A percentile compares a stretch with the other conserved stretches of the same genome.
Conservation (phyloP, 352 stramenopile species). For the Phytophthora palmivora region DNA sequence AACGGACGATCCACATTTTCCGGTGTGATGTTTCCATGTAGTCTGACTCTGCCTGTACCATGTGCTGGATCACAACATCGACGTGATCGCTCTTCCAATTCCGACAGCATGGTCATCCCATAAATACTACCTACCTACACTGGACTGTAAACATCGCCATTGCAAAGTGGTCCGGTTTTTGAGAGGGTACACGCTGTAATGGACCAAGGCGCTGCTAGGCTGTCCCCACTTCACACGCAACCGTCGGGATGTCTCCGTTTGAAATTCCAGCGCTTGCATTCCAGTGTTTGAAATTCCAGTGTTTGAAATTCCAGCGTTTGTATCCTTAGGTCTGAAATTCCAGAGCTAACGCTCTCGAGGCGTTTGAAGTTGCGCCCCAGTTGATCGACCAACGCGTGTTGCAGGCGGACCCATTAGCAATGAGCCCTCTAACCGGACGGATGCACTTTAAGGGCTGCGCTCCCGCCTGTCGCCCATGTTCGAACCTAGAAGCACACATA, state of each 20-base stretch:
- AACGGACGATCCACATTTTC: too few species aligned
- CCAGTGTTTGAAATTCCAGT: conserved; percentile 17
- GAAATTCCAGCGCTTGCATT: conserved; percentile 17
- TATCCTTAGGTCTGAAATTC: conserved; percentile 12
- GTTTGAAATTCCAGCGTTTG: conserved; percentile 13
- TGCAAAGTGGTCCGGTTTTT: too few species aligned
- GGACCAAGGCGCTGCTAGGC: neutral
- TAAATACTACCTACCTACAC: too few species aligned
- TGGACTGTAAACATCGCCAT: too few species aligned
- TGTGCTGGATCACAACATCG: neutral
- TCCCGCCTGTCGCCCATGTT: conserved; percentile 16
- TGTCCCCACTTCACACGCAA: conserved; percentile 7
- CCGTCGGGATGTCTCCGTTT: conserved; percentile 6
- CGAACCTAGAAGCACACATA: conserved; percentile 8
- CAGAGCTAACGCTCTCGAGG: conserved; percentile 4
- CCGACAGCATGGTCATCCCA: too few species aligned
- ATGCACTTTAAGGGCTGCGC: neutral
- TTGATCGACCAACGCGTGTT: conserved; percentile 8
- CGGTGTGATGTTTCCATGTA: neutral
- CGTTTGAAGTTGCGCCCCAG: conserved; percentile 3
- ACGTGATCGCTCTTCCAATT: neutral
- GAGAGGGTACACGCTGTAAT: too few species aligned
- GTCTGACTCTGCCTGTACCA: neutral
- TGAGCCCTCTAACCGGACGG: conserved; percentile 10
- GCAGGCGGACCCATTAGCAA: conserved; percentile 27